Base-by-base conservation (phyloP, 345 rosid genomes). In the Hypericum androsaemum region DNA sequence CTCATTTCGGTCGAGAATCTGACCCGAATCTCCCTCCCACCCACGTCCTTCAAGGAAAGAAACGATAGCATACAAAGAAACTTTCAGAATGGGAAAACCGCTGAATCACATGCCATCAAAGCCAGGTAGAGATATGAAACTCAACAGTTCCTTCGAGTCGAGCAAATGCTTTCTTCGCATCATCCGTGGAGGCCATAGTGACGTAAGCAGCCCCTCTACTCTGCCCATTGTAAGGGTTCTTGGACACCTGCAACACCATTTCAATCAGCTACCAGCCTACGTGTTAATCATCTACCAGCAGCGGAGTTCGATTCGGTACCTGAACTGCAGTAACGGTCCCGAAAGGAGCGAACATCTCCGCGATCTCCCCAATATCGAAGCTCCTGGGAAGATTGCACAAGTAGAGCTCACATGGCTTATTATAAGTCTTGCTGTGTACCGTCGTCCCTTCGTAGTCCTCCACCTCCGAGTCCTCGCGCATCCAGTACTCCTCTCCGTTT, bases 1-100 rank as follows among this genome's bases (percentile, higher is more conserved):
- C 57, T 69, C 77, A 79, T 71, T 5, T 71, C 79, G 57, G 62
- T 69, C 0, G 85, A 72, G 42, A 64, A 77, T 59, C 71, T 66
- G 6, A 82, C 83, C 52, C 81, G 68, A 85, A 82, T 66, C 59
- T 82, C 89, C 10, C 89, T 60, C 10, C 85, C 85, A 15, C 70
- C 81, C 49, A 79, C 79, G 49, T 79, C 89, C 85, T 79, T 66
- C 64, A 69, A 50, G 55, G 48, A 10, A 64, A 37, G n/a, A 64
- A 39, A 38, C 39, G 36, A n/a, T n/a, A n/a, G n/a, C n/a, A n/a
- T n/a, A n/a, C n/a, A n/a, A n/a, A n/a, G n/a, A n/a, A n/a, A n/a
- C n/a, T n/a, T n/a, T n/a, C n/a, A n/a, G n/a, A n/a, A n/a, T n/a
- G n/a, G n/a, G n/a, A n/a, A n/a, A n/a, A n/a, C n/a, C n/a, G n/a